Evolutionary conservation across 2,329 filamentous ascomycete species (phyloP).

Genomic region (Sphaerostilbella broomeana): DNA sequence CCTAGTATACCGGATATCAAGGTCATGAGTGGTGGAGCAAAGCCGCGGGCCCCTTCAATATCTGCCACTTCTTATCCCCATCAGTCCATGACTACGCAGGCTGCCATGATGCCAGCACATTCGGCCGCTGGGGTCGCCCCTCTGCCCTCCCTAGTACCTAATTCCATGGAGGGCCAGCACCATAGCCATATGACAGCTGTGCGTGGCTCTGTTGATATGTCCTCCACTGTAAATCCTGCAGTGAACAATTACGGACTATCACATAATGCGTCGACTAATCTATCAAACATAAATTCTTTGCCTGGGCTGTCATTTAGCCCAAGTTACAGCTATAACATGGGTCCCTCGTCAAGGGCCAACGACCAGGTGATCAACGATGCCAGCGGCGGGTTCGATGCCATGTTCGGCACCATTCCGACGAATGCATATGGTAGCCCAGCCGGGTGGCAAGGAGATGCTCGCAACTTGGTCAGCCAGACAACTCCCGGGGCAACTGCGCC

Average conservation of each 20-base stretch:
- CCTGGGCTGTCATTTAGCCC: constrained; percentile 13
- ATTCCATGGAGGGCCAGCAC: constrained; percentile 28
- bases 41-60: constrained; percentile 21
- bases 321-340: constrained; percentile 33
- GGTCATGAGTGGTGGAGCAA: no score
- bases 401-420: constrained; percentile 52
- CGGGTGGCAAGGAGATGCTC: constrained; percentile 42
- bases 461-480: constrained; percentile 11
- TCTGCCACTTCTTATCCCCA: constrained; percentile 28
- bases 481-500: constrained; percentile 18
- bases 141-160: constrained; percentile 30
- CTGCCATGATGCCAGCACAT: constrained; percentile 28
- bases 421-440: constrained; percentile 47
- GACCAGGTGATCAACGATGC: constrained; percentile 24
- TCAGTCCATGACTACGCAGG: constrained; percentile 32
- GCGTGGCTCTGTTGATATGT: constrained; percentile 19
- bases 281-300: constrained; percentile 6
- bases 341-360: constrained; percentile 15
- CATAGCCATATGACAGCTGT: constrained; percentile 26
- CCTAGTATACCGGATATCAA: constrained; percentile 27
- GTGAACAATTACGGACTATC: constrained; percentile 7
- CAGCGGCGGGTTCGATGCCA: constrained; percentile 46
- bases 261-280: constrained; percentile 1
- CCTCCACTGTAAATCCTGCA: constrained; percentile 1
- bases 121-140: constrained; percentile 34